Conservation (phyloP, 139 green algal species). For the Chlamydomonas schloesseri region DNA sequence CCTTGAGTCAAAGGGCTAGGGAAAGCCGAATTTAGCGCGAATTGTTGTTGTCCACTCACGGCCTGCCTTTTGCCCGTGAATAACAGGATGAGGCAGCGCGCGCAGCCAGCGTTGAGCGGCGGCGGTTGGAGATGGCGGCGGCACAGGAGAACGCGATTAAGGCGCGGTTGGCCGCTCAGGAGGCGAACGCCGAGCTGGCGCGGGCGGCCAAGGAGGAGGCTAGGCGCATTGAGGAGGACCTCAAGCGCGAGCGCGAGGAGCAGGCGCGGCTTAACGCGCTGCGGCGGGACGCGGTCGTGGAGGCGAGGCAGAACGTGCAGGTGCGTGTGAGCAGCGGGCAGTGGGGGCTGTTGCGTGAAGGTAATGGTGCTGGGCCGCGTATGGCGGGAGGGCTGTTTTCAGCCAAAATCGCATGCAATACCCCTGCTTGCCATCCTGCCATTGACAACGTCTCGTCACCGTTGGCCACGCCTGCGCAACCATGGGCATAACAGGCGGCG, state of each 20-base stretch:
- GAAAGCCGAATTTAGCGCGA: no score
- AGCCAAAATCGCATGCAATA: no score
- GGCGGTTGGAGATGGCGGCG: slow-evolving; percentile 68
- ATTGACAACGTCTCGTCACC: no score
- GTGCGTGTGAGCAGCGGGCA: not conserved
- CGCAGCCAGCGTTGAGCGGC: slow-evolving; percentile 59
- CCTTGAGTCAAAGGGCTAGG: no score
- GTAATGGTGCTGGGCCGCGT: no score
- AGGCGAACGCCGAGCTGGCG: slow-evolving; percentile 53
- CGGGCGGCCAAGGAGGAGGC: slow-evolving; percentile 56
- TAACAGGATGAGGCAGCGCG: slow-evolving; percentile 59
- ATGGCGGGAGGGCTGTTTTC: no score
- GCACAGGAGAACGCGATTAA: slow-evolving; percentile 59
- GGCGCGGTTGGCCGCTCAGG: slow-evolving; percentile 48
- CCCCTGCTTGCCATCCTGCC: no score
- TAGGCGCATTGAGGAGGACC: slow-evolving; percentile 53
- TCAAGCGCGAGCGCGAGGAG: slow-evolving; percentile 60
- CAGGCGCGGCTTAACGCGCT: slow-evolving; percentile 54
- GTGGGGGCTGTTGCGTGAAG: no score
- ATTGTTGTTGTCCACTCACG: no score
- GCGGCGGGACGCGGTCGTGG: slow-evolving; percentile 54
- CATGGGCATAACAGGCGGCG: not conserved
- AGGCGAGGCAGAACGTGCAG: slow-evolving; percentile 52
- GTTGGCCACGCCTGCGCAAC: no score
- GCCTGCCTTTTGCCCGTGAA: no score